A percentile compares a stretch with the other conserved stretches of the same genome.
Conservation (phyloP, 345 rosid species). For the Camelina sativa region DNA sequence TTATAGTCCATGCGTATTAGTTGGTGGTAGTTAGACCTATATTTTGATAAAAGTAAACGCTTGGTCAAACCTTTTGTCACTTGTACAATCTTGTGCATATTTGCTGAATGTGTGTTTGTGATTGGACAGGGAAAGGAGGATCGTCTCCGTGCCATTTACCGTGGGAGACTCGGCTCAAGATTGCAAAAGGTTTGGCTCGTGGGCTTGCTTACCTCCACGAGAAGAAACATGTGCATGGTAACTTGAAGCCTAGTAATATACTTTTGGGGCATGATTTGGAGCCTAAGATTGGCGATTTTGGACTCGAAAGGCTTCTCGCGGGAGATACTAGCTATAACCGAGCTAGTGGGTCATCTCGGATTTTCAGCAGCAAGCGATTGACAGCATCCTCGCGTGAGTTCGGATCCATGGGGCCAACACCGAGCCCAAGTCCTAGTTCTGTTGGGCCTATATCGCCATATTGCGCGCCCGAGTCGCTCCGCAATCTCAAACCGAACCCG, state of each 20-base stretch:
- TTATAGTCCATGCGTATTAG: background rate
- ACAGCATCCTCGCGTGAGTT: constrained; percentile 55
- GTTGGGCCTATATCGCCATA: constrained; percentile 63
- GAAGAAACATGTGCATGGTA: constrained; percentile 87
- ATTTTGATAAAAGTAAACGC: constrained; percentile 51
- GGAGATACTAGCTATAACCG: constrained; percentile 73
- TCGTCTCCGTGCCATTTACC: constrained; percentile 82
- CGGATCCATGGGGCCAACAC: constrained; percentile 59
- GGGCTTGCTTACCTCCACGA: constrained; percentile 87
- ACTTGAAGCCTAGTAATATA: constrained; percentile 83
- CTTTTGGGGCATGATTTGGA: constrained; percentile 73
- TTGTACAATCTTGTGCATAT: constrained; percentile 4
- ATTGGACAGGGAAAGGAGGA: constrained; percentile 70
- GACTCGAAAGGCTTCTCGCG: constrained; percentile 69
- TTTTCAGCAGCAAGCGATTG: constrained; percentile 85
- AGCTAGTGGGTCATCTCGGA: constrained; percentile 64
- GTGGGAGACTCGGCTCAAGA: constrained; percentile 88
- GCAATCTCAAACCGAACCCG: constrained; percentile 81
- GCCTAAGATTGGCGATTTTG: constrained; percentile 87
- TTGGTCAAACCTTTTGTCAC: background rate
- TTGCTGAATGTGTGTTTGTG: constrained; percentile 12
- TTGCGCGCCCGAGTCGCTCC: constrained; percentile 78
- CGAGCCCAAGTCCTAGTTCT: constrained; percentile 58
- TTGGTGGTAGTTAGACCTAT: constrained; percentile 14
- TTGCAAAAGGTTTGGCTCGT: constrained; percentile 82